Base-by-base conservation (phyloP, 2,329 filamentous ascomycete genomes). In the Celoporthe dispersa region DNA sequence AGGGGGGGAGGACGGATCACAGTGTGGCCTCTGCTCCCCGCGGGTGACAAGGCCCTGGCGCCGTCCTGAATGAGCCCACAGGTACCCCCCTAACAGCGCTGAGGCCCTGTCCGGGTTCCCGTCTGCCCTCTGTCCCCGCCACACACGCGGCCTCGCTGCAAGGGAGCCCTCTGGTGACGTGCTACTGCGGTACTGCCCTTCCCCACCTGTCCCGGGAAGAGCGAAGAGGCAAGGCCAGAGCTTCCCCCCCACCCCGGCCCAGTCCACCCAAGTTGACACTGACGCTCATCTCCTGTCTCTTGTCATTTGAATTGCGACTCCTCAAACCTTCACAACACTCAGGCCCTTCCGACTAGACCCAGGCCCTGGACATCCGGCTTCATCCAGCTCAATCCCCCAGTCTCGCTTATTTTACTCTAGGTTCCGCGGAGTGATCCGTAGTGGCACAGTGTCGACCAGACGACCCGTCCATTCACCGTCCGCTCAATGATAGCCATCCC, bases 231-330 rank as follows among this genome's bases (percentile, higher is more conserved):
- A 67, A 35, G 53, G 68, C 67, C 70, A 70, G 63, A 70, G 68
- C 68, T 70, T 39, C 70, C 68, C 31, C 64, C 31, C 33, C 44
- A 35, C 48, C 41, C n/a, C 25, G 14, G 31, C 44, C 67, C 68
- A 66, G 68, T 67, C 68, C 70, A 61, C 35, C 35, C 57, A 37
- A 4, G n/a, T 61, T 33, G 57, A 41, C 57, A 67, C 55, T 62
- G 57, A 62, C 70, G 68, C 70, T 70, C 70, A 72, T 72, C 68
- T 66, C 68, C 70, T 70, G 65, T 55, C 65, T 48, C 44, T 48
- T 68, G 70, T 68, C 62, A 70, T 68, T 71, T 70, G 68, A 67
- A 67, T 70, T 70, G 68, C 68, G 68, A 67, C 68, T 70, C 64
- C 68, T 70, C 53, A 57, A 57, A 57, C 53, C 9, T 31, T 57